Percentiles rank a stretch among this genome's conserved stretches.
phyloP scores from a whole-genome alignment of 352 stramenopile species.

The Globisporangium carolinianum region DNA sequence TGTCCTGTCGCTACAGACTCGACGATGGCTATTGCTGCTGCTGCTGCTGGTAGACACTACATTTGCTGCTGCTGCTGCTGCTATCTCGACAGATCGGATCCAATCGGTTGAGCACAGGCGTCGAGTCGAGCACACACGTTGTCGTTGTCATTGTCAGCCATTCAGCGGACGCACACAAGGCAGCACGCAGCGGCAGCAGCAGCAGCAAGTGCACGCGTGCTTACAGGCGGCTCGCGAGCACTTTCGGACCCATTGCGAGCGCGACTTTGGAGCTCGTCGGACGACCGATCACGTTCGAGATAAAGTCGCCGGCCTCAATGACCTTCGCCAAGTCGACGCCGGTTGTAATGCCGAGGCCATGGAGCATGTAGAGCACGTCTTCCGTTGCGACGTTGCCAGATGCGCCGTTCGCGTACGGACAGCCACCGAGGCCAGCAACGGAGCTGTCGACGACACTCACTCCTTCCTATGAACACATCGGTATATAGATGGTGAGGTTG shows the following conservation, averaged over 20 bases:
- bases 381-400: slow-evolving; percentile 97
- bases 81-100: background rate
- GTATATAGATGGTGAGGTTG: background rate
- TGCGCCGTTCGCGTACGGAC: slow-evolving; percentile 94
- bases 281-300: slow-evolving; percentile 72
- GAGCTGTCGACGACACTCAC: slow-evolving; percentile 93
- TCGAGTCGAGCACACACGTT: background rate
- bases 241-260: slow-evolving; percentile 44
- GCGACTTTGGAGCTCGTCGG: slow-evolving; percentile 87
- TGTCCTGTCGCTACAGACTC: slow-evolving; percentile 1
- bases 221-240: slow-evolving; percentile 42
- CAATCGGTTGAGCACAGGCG: background rate
- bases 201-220: too few relatives aligned
- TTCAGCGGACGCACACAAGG: background rate
- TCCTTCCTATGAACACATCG: slow-evolving; percentile 55
- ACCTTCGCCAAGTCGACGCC: slow-evolving; percentile 92
- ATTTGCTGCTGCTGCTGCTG: background rate
- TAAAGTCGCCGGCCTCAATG: slow-evolving; percentile 87
- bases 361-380: slow-evolving; percentile 97
- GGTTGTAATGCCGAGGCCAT: slow-evolving; percentile 92
- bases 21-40: background rate
- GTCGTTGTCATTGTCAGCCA: background rate
- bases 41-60: background rate
- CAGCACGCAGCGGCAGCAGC: background rate
- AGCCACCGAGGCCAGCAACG: slow-evolving; percentile 93